Conservation (phyloP, 202 grass and related monocot genomes). For the Dendrocalamus latiflorus region DNA sequence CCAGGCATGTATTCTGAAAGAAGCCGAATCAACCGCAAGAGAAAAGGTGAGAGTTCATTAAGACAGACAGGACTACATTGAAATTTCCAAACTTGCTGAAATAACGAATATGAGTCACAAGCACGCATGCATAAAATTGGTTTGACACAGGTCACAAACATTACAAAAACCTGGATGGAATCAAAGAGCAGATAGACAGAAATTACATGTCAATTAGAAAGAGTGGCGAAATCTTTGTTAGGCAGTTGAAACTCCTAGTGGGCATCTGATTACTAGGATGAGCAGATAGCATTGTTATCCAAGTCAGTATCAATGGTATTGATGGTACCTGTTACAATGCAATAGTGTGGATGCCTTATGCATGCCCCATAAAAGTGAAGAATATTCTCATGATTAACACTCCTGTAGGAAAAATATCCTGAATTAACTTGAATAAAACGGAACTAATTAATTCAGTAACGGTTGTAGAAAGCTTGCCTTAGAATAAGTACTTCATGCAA, state of each 20-base stretch:
- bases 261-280: neutral
- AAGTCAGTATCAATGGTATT: neutral
- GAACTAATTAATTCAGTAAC: conserved; percentile 33
- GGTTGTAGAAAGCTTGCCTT: conserved; percentile 41
- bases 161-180: neutral
- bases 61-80: neutral
- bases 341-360: conserved; percentile 43
- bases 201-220: neutral
- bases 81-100: neutral
- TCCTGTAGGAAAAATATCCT: conserved; percentile 37
- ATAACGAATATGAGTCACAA: neutral
- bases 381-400: conserved; percentile 66
- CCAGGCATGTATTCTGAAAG: conserved; percentile 82
- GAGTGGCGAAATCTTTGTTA: neutral
- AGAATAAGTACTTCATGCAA: conserved; percentile 82
- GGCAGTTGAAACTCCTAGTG: neutral
- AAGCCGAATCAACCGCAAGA: conserved; percentile 10
- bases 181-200: neutral
- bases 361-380: conserved; percentile 81
- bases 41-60: neutral
- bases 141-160: neutral
- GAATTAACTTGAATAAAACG: conserved; percentile 2
- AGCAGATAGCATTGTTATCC: neutral
- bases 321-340: conserved; percentile 72
- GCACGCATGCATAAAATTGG: neutral